Evolutionary conservation across 139 green algal genomes (phyloP).

Genomic region (Chlamydomonas eustigma): DNA sequence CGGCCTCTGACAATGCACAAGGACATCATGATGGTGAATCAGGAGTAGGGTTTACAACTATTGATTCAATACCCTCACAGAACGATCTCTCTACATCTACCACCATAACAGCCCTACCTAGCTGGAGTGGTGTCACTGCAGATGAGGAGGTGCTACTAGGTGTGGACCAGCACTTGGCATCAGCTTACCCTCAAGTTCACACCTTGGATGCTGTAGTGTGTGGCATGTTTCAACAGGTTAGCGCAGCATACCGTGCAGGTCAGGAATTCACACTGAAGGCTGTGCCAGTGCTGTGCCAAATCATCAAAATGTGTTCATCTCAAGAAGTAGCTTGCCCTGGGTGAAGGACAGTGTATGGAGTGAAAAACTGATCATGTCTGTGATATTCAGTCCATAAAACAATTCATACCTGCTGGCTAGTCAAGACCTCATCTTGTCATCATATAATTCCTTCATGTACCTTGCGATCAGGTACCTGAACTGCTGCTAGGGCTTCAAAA

Average conservation of each 20-base stretch:
- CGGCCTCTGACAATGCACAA: background rate
- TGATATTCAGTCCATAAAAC: background rate
- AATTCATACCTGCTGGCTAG: background rate
- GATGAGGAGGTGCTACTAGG: conserved; percentile 45
- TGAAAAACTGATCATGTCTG: no score
- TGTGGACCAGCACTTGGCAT: conserved; percentile 48
- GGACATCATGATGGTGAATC: no score
- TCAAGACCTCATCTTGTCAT: background rate
- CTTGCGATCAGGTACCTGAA: conserved; percentile 69
- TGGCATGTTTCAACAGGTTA: conserved; percentile 74
- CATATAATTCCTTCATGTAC: no score
- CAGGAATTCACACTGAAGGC: no score
- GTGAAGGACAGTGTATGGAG: no score
- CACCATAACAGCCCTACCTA: background rate
- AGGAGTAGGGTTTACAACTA: no score
- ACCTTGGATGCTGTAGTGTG: conserved; percentile 62
- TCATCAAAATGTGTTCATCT: no score
- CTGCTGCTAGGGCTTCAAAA: conserved; percentile 49
- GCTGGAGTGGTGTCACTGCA: conserved; percentile 23
- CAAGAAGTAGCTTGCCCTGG: no score
- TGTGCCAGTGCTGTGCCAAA: no score
- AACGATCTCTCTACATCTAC: no score
- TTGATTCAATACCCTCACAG: no score
- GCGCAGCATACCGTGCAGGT: no score
- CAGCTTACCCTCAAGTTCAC: conserved; percentile 43